Evolutionary conservation across 768 basidiomycete species (phyloP).

Genomic region (Termitomyces sp.): DNA sequence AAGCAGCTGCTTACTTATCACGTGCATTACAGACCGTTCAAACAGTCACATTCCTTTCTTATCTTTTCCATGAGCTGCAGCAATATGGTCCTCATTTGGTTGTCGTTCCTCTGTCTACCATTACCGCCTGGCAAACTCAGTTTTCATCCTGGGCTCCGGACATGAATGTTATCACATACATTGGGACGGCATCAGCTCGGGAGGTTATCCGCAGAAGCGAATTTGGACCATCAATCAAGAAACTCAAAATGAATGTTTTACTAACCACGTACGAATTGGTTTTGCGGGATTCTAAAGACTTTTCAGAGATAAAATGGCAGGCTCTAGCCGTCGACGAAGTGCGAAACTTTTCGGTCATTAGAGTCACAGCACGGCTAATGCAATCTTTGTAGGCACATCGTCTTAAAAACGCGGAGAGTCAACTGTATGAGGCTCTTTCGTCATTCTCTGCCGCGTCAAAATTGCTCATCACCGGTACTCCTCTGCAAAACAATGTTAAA

Average conservation of each 20-base stretch:
- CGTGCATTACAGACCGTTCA: slow-evolving; percentile 70
- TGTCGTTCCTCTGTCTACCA: slow-evolving; percentile 96
- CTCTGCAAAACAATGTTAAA: slow-evolving; percentile 98
- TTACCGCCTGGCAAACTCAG: slow-evolving; percentile 97
- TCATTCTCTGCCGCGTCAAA: slow-evolving; percentile 89
- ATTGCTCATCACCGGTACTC: slow-evolving; percentile 96
- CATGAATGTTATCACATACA: slow-evolving; percentile 95
- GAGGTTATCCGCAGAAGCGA: slow-evolving; percentile 91
- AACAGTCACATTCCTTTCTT: slow-evolving; percentile 92
- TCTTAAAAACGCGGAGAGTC: slow-evolving; percentile 95
- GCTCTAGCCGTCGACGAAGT: slow-evolving; percentile 95
- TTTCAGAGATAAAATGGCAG: slow-evolving; percentile 96
- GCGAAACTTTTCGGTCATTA: neutral
- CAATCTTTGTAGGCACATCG: slow-evolving; percentile 73
- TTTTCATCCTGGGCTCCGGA: slow-evolving; percentile 95
- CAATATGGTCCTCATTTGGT: slow-evolving; percentile 98
- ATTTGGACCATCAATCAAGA: slow-evolving; percentile 85
- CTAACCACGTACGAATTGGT: slow-evolving; percentile 97
- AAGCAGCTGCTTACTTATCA: slow-evolving; percentile 2
- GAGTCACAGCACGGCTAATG: slow-evolving; percentile 13
- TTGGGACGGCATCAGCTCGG: slow-evolving; percentile 82
- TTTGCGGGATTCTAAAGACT: slow-evolving; percentile 82
- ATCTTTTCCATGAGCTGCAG: slow-evolving; percentile 85
- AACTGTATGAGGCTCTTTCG: slow-evolving; percentile 90
- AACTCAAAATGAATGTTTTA: slow-evolving; percentile 94